Conservation (phyloP, 2,329 filamentous ascomycete species). For the Pseudogymnoascus sp. region DNA sequence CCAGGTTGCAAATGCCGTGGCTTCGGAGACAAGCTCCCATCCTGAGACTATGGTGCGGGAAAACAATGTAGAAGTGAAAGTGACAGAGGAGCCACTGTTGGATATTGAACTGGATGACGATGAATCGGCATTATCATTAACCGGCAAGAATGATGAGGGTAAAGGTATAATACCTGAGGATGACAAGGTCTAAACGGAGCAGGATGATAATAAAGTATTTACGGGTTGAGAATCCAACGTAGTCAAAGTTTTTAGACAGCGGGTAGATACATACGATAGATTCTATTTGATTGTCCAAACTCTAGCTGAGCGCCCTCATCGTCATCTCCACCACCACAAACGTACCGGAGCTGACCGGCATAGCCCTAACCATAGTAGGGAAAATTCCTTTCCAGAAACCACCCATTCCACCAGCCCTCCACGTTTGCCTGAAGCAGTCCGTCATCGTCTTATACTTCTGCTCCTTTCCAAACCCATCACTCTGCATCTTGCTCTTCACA, state of each 20-base stretch:
- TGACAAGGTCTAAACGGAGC: not conserved
- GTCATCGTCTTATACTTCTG: conserved; percentile 75
- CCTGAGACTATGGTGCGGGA: not conserved
- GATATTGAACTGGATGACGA: not conserved
- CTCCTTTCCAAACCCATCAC: conserved; percentile 71
- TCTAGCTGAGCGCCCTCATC: conserved; percentile 40
- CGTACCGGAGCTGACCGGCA: conserved; percentile 96
- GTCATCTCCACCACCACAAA: conserved; percentile 75
- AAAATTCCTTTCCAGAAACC: conserved; percentile 95
- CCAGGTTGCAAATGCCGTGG: not conserved
- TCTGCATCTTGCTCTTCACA: conserved; percentile 99
- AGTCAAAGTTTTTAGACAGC: not conserved
- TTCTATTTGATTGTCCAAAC: not conserved
- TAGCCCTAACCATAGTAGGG: conserved; percentile 84
- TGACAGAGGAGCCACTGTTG: not conserved
- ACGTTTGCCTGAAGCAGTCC: conserved; percentile 82
- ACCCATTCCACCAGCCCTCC: conserved; percentile 61
- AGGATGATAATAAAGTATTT: not conserved
- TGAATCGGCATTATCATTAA: not conserved
- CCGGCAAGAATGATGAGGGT: not conserved
- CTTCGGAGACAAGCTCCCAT: not conserved
- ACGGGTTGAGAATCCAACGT: not conserved
- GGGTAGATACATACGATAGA: not conserved
- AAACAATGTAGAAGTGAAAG: not conserved
- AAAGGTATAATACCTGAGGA: not conserved